Conservation (phyloP, 78 protist species). For the Abeoforma whisleri region DNA sequence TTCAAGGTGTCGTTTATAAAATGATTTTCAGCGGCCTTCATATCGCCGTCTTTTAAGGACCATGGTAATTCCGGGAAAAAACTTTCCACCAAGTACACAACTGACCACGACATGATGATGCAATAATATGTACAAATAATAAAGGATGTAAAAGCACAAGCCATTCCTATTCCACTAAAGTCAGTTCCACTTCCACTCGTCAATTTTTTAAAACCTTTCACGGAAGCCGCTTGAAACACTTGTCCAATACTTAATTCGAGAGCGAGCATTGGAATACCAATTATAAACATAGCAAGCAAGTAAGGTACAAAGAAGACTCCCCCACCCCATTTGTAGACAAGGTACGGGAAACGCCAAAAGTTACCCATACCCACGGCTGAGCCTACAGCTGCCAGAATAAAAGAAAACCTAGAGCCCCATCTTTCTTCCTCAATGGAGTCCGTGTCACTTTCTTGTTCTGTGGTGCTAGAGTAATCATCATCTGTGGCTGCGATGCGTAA, state of each 20-base stretch:
- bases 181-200: background rate
- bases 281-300: constrained; percentile 22
- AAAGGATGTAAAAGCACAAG: background rate
- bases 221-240: background rate
- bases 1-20: background rate
- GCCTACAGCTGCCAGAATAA: constrained; percentile 43
- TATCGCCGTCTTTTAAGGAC: background rate
- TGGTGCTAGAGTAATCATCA: too few relatives aligned
- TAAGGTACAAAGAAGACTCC: constrained; percentile 42
- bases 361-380: constrained; percentile 55
- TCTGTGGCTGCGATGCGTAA: too few relatives aligned
- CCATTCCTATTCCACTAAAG: background rate
- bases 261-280: constrained; percentile 21
- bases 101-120: background rate
- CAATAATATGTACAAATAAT: background rate
- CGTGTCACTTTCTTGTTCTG: background rate
- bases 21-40: background rate
- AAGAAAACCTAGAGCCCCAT: constrained; percentile 17
- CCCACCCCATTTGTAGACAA: constrained; percentile 45
- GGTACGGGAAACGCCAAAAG: constrained; percentile 52
- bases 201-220: background rate
- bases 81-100: background rate
- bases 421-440: background rate
- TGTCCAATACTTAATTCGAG: constrained; percentile 44
- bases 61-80: background rate